These are phyloP conservation scores for Neonectria neomacrospora DNA, from an alignment of 2,329 filamentous ascomycete genomes.

Conservation along the genomic window DNA sequence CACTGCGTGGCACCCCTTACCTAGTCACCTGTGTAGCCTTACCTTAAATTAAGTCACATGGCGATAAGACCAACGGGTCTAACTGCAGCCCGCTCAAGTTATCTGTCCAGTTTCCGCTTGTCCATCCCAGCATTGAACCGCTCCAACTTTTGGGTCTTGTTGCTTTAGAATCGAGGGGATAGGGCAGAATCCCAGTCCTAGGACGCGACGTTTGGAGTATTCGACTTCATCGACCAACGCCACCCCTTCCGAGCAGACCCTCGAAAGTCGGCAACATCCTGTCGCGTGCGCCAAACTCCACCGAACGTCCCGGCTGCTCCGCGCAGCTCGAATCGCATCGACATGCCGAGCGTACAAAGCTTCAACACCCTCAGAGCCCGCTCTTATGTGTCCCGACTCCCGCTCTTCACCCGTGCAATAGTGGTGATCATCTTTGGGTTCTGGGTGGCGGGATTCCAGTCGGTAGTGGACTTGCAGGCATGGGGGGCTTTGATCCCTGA, in stretches of 20 bases:
- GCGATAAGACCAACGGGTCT: slow-evolving; percentile 20
- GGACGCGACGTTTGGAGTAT: slow-evolving; percentile 19
- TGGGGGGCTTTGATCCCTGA: slow-evolving; percentile 85
- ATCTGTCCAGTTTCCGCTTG: slow-evolving; percentile 40
- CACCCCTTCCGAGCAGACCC: not conserved
- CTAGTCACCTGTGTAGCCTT: not conserved
- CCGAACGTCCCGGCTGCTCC: slow-evolving; percentile 39
- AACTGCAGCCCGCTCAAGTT: slow-evolving; percentile 25
- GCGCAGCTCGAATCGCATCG: slow-evolving; percentile 39
- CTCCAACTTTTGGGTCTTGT: slow-evolving; percentile 8
- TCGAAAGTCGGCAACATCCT: slow-evolving; percentile 6
- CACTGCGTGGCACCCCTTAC: not conserved
- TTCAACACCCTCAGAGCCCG: slow-evolving; percentile 80
- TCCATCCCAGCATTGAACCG: slow-evolving; percentile 22
- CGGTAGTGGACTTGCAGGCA: slow-evolving; percentile 75
- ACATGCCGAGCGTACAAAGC: slow-evolving; percentile 49
- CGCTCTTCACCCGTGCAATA: slow-evolving; percentile 83
- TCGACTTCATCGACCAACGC: slow-evolving; percentile 2
- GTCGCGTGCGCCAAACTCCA: slow-evolving; percentile 22
- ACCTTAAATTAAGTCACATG: slow-evolving; percentile 38
- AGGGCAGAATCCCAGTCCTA: slow-evolving; percentile 28
- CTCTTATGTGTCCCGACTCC: slow-evolving; percentile 85
- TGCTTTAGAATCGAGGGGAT: slow-evolving; percentile 29
- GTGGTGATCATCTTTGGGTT: slow-evolving; percentile 69
- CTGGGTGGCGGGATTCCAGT: slow-evolving; percentile 76